Conservation (phyloP, 768 basidiomycete genomes). For the Pisolithus albus region DNA sequence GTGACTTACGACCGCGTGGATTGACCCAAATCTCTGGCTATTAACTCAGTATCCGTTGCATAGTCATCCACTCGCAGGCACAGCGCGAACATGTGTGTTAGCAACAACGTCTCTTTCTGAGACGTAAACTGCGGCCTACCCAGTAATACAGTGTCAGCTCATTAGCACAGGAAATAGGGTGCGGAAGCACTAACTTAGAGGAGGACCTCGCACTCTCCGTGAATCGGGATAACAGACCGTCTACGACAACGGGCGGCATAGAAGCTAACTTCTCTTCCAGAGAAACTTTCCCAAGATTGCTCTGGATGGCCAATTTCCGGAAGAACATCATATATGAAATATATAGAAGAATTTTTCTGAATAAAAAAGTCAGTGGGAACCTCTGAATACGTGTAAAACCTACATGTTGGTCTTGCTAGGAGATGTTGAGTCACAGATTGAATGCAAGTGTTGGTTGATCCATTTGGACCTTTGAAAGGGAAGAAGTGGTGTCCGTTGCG, state of each 20-base stretch:
- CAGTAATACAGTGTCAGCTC: background rate
- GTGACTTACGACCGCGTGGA: constrained; percentile 51
- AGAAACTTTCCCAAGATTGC: constrained; percentile 40
- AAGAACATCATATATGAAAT: constrained; percentile 79
- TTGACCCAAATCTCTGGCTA: constrained; percentile 75
- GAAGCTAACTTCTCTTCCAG: constrained; percentile 50
- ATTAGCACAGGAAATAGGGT: too few species aligned
- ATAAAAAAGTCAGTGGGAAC: background rate
- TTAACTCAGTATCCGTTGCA: constrained; percentile 54
- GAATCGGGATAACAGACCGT: constrained; percentile 72
- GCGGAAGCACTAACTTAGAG: constrained; percentile 42
- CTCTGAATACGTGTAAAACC: constrained; percentile 18
- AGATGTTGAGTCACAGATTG: constrained; percentile 34
- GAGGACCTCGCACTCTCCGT: constrained; percentile 68
- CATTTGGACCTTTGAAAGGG: constrained; percentile 60
- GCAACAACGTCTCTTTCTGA: constrained; percentile 60
- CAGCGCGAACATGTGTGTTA: constrained; percentile 75
- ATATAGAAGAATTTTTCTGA: constrained; percentile 71
- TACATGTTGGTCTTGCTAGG: constrained; percentile 59
- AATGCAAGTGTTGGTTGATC: constrained; percentile 60
- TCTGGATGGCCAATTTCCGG: constrained; percentile 37
- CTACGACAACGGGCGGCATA: constrained; percentile 60
- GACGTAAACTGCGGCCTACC: constrained; percentile 51
- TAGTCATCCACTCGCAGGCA: constrained; percentile 77
- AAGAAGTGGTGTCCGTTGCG: constrained; percentile 49